Evolutionary conservation across 2,329 filamentous ascomycete genomes (phyloP), one percentile per base, ranked within the genome.

Genomic region (Fusarium multiceps): DNA sequence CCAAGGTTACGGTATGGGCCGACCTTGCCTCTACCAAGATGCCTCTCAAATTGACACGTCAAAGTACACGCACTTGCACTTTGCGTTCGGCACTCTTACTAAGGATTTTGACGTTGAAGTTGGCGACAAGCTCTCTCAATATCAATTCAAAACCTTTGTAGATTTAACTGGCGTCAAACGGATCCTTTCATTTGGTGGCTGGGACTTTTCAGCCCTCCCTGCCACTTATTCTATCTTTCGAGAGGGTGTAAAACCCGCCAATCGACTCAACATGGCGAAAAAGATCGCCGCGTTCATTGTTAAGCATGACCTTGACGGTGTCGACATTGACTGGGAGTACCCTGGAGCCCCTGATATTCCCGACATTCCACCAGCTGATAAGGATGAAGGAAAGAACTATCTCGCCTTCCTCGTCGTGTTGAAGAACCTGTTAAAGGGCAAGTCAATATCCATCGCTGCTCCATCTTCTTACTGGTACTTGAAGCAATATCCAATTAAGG

Each of bases 311-410:
- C 63, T 83, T 0, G 81, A 82, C 48, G 80, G 82, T 1, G 66
- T 82, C 6, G 80, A 82, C 47, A 64, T 82, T 20, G 80, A 83
- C 69, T 85, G 81, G 82, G 81, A 82, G 54, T 82, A 83, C 40
- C 76, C 77, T 20, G 73, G 70, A 4, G 72, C 68, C 1, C 61
- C 69, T 27, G 69, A 72, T 25, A 58, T 72, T 11, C 64, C 67
- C 7, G 50, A 16, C 14, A 68, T 68, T 6, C 62, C 62, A 10
- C 32, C 62, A 11, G 64, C 57, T n/a, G 51, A 56, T 5, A 50
- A 58, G 27, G 55, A 43, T 9, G 61, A 65, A 14, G 65, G 62
- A 7, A 27, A n/a, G 16, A 61, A 66, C 43, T 69, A 71, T 43
- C 47, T 49, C 16, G 34, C 43, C 12, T 61, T 61, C 20, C 45